Base-by-base conservation (phyloP, 2,329 filamentous ascomycete species). In the Xylaria sp. region DNA sequence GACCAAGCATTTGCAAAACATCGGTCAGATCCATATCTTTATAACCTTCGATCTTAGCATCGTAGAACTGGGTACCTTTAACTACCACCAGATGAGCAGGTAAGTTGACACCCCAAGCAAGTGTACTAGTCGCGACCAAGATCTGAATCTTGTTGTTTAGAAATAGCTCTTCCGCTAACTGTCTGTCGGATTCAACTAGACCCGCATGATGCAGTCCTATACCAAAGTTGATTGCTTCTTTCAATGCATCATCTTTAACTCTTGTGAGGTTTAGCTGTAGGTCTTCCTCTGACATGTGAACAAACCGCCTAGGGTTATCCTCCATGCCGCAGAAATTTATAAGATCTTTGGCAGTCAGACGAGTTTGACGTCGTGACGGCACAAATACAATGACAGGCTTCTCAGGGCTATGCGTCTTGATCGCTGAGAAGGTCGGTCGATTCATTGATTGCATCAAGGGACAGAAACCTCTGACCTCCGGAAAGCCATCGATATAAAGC, bases 391-490 rank as follows among this genome's bases (percentile, higher is more conserved):
- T 99, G 9, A 98, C 96, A 0, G 96, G 96, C 80, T 99, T 98
- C 61, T 94, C 91, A 0, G 97, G 96, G 48, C 94, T 97, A 80
- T 99, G 97, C 12, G 91, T 93, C 80, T 99, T 97, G 80, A 99
- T 96, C 0, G 96, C 96, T 36, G 98, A 83, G 81, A 98, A 99
- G 0, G 96, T 97, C 1, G 96, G 96, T 7, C 96, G 88, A 77
- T 99, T 99, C 96, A 99, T 99, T 0, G 94, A 97, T 81, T 98
- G 95, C 96, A 99, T 99, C 72, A 99, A 81, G 0, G 96, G 94
- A 75, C 95, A 98, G 83, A 99, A 99, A 0, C 96, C 96, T 67
- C 95, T 89, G 73, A 96, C 91, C 76, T 98, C 93, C 0, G 96
- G 94, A 78, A 99, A 99, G 0, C 96, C 97, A 78, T 99, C 96